phyloP scores from a whole-genome alignment of 2,329 filamentous ascomycete genomes.

The Talaromyces pinophilus region DNA sequence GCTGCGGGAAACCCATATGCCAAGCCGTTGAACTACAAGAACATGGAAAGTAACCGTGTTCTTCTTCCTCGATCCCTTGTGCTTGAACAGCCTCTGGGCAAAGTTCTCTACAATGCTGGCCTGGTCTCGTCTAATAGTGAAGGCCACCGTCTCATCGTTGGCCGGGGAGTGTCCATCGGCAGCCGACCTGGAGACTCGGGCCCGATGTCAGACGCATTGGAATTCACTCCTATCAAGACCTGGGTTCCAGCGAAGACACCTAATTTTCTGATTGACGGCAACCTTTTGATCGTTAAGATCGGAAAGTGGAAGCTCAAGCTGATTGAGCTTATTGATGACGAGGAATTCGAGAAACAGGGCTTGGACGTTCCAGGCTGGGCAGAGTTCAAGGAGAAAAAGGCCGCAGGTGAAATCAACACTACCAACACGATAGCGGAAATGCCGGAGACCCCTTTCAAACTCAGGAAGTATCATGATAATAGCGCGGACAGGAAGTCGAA shows the following conservation, averaged over 20 bases:
- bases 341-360: conserved; percentile 51
- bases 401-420: conserved; percentile 18
- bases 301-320: conserved; percentile 64
- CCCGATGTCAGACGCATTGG: conserved; percentile 48
- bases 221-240: conserved; percentile 53
- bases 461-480: conserved; percentile 12
- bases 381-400: conserved; percentile 28
- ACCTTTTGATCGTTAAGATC: conserved; percentile 56
- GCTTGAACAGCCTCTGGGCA: conserved; percentile 50
- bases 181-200: conserved; percentile 43
- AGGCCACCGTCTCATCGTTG: conserved; percentile 52
- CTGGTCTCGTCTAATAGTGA: conserved; percentile 55
- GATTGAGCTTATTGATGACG: conserved; percentile 57
- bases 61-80: conserved; percentile 54
- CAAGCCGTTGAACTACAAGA: conserved; percentile 42
- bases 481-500: neutral
- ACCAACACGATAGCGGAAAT: neutral
- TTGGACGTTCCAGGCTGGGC: conserved; percentile 56
- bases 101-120: conserved; percentile 54
- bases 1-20: conserved; percentile 44
- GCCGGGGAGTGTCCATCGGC: conserved; percentile 55
- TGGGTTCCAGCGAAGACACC: conserved; percentile 47
- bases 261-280: conserved; percentile 53
- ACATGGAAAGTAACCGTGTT: conserved; percentile 41
- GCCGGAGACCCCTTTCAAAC: conserved; percentile 1